Conservation (phyloP, 352 stramenopile genomes). For the Aphanomyces astaci region DNA sequence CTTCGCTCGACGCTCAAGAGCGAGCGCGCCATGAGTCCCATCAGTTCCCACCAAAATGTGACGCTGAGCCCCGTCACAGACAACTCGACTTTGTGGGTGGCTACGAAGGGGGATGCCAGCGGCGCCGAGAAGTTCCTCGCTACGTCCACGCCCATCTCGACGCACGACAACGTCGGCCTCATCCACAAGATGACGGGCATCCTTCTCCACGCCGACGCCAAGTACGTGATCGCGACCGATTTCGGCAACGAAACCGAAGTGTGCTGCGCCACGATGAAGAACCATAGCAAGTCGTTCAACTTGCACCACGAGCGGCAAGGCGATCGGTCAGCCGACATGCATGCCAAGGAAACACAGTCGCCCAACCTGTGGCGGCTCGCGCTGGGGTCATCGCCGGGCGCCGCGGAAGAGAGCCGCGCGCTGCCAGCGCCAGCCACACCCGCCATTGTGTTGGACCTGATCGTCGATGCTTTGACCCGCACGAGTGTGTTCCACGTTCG, state of each 20-base stretch:
- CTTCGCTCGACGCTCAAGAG: conserved; percentile 78
- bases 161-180: conserved; percentile 47
- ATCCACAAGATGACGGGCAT: conserved; percentile 83
- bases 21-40: conserved; percentile 77
- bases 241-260: conserved; percentile 78
- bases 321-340: conserved; percentile 57
- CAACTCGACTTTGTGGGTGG: conserved; percentile 66
- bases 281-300: conserved; percentile 59
- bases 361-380: conserved; percentile 65
- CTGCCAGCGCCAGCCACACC: neutral
- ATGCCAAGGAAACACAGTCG: conserved; percentile 37
- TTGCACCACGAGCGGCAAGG: conserved; percentile 48
- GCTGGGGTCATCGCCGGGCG: conserved; percentile 39
- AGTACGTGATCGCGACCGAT: conserved; percentile 61
- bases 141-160: conserved; percentile 33
- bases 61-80: conserved; percentile 56
- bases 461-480: neutral
- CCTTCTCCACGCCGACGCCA: conserved; percentile 41
- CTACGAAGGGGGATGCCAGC: conserved; percentile 48
- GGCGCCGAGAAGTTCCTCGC: conserved; percentile 64
- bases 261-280: conserved; percentile 37
- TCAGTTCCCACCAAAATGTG: conserved; percentile 77
- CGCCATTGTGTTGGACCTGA: neutral
- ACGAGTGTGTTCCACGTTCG: conserved; percentile 8
- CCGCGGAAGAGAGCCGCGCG: neutral